Base-by-base conservation (phyloP, 2,329 filamentous ascomycete genomes). In the Incumbomyces delicatus region DNA sequence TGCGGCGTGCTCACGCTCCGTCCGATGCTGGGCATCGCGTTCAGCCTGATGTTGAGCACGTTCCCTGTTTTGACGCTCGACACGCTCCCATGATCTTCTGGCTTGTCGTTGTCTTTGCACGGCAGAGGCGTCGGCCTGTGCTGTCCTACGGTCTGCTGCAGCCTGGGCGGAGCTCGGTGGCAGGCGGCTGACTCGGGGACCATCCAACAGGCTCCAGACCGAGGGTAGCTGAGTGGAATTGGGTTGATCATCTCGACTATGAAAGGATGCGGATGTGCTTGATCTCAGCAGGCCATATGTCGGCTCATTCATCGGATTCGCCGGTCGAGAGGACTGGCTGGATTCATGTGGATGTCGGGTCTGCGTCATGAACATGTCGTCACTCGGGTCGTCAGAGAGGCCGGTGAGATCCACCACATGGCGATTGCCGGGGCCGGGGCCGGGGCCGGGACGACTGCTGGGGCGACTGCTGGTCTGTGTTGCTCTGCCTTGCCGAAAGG, bases 341-440 rank as follows among this genome's bases (percentile, higher is more conserved):
- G 45, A 20, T 41, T 56, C 53, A 41, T 54, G 50, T 32, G 53
- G 55, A 36, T 57, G 55, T 14, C 52, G 48, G 38, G 52, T 54
- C 16, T 48, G 47, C 17, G 50, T 53, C 33, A 55, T 49, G 46
- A 53, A 57, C 18, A 39, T 44, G 37, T 47, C 48, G 42, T 51
- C 48, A 5, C 44, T 39, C 7, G 50, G 34, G 30, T 41, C 35
- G 16, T 50, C 44, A 13, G 49, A 47, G n/a, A 51, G 47, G 18
- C 35, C 40, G 2, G 54, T 57, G 17, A 55, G 47, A 40, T 57
- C 53, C 6, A 53, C 50, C 2, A 45, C 34, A 10, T 37, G 41
- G 17, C 16, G 8, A 11, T 35, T 44, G 27, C 47, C 31, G 22
- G 20, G n/a, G n/a, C n/a, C n/a, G n/a, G n/a, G n/a, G n/a, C n/a